Conservation (phyloP, 495 filamentous ascomycete genomes). For the Tuber melanosporum region DNA sequence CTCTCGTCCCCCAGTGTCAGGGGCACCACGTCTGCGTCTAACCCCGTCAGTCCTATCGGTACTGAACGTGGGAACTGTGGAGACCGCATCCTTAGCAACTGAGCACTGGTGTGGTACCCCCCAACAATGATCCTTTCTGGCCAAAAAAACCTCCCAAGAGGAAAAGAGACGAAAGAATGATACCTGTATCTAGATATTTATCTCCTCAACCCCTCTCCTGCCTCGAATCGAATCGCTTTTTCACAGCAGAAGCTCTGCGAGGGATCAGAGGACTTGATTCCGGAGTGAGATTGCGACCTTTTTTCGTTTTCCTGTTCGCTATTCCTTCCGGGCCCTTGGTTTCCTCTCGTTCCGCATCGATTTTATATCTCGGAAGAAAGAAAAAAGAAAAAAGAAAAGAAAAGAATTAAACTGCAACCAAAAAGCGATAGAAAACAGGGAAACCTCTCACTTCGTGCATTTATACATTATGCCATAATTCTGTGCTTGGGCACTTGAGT, state of each 20-base stretch:
- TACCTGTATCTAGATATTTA: neutral
- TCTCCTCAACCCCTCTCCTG: neutral
- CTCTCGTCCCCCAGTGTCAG: neutral
- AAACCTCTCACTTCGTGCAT: neutral
- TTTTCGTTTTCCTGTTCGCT: neutral
- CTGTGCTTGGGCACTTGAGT: neutral
- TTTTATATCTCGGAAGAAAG: neutral
- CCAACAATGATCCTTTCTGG: neutral
- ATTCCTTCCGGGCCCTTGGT: neutral
- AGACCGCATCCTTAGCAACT: neutral
- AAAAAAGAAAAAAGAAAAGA: neutral
- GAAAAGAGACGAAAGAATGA: neutral
- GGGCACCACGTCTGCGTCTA: neutral
- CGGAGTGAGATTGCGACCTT: neutral
- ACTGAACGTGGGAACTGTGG: neutral
- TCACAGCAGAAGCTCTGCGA: neutral
- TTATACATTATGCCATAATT: neutral
- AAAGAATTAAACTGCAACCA: neutral
- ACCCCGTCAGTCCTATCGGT: neutral
- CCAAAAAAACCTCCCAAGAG: neutral
- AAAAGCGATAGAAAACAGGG: neutral
- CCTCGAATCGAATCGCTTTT: conserved; percentile 1
- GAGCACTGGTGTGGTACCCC: neutral
- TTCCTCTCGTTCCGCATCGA: neutral
- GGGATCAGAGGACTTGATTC: neutral